These are phyloP conservation scores for Beauveria pseudobassiana DNA, from an alignment of 2,329 filamentous ascomycete genomes.

Conservation along the genomic window DNA sequence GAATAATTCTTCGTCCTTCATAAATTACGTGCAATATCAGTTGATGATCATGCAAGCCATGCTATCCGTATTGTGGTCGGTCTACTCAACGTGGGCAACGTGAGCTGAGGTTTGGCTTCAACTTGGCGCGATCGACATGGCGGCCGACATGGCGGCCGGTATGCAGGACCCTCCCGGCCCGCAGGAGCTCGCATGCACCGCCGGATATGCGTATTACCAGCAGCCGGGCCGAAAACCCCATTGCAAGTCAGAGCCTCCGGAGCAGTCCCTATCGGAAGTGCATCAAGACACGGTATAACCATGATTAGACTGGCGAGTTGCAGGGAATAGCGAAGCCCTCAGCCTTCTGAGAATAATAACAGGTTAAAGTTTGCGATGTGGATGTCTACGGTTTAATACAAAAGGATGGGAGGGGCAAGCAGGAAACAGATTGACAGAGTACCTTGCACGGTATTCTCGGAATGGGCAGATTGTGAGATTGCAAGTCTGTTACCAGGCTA, in stretches of 20 bases:
- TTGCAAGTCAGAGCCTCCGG: not conserved
- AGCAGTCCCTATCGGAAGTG: not conserved
- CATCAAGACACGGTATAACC: not conserved
- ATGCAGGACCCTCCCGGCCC: not conserved
- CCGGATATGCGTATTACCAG: not conserved
- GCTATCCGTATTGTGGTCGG: too few relatives aligned
- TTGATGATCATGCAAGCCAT: too few relatives aligned
- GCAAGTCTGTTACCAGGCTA: not conserved
- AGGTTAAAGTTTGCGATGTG: not conserved
- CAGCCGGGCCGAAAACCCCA: not conserved
- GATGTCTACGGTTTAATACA: not conserved
- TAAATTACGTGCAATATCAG: too few relatives aligned
- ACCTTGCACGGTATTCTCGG: not conserved
- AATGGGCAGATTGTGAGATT: not conserved
- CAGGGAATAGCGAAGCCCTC: constrained; percentile 1
- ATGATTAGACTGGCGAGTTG: not conserved
- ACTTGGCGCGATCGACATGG: not conserved
- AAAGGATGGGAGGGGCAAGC: not conserved
- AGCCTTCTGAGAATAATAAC: not conserved
- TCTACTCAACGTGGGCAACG: too few relatives aligned
- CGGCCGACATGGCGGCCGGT: not conserved
- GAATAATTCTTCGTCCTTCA: not conserved
- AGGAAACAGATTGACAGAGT: not conserved
- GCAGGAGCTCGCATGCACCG: not conserved
- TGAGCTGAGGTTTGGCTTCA: not conserved